Evolutionary conservation across 371 early-diverging fungal genomes (phyloP), one percentile per base, ranked within the genome.

Genomic region (Zopfochytrium polystomum): DNA sequence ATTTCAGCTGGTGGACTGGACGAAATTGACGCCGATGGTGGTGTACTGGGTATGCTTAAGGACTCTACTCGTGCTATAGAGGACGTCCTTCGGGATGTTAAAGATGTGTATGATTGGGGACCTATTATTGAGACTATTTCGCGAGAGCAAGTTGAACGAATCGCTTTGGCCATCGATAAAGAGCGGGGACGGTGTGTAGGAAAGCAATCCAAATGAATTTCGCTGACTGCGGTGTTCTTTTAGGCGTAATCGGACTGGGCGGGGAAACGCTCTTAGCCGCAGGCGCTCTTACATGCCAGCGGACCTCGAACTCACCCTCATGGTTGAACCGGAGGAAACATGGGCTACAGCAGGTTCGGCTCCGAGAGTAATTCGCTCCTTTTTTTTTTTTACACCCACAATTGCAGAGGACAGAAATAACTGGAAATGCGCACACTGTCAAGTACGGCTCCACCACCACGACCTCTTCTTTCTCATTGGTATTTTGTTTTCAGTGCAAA

Each of bases 121-220:
- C 94, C 95, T 4, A 83, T 83, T 15, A 70, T 95, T 62, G 88
- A 90, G 52, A 80, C 83, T 43, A 67, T 95, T 56, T 81, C 87
- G 0, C 80, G 89, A 38, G 90, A 90, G 56, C 92, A 92, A 52
- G 67, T 91, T 6, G 93, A 93, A 50, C 86, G 86, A 29, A 31
- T 47, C 49, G 23, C 31, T 6, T 20, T 35, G 9, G 59, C 45
- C 20, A 58, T 31, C n/a, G 59, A 58, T 18, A 58, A 58, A 27
- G 59, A 58, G 20, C 13, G 33, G 34, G 38, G 13, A 6, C 1
- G 59, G 25, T 38, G 30, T 18, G 50, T 34, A 46, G 47, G 27
- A 47, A 6, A 56, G 46, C 26, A 56, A 56, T 31, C 57, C 46
- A 11, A 43, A 18, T 56, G 43, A 30, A 46, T 56, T 30, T 44